Percentiles rank a stretch among this genome's conserved stretches.
Evolutionary conservation across 305 asterid species (phyloP).

Genomic region (Fraxinus dipetala): DNA sequence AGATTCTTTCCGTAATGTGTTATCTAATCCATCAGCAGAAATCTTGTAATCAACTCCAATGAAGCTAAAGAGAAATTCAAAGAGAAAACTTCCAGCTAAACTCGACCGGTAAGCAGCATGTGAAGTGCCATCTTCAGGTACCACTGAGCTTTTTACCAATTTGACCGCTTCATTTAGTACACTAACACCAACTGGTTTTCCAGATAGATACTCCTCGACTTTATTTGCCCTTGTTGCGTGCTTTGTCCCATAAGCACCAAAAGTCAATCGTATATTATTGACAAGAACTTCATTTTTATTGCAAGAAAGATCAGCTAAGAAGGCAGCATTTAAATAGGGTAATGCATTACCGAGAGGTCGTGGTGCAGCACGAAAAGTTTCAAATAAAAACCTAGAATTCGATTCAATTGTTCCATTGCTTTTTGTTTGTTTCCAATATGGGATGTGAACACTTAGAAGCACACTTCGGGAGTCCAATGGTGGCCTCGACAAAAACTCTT

Average conservation of each 20-base stretch:
- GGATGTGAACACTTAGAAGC: constrained; percentile 61
- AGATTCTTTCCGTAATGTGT: constrained; percentile 23
- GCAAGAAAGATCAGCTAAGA: constrained; percentile 62
- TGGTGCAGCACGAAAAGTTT: constrained; percentile 75
- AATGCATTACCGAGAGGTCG: constrained; percentile 84
- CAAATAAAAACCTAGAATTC: constrained; percentile 49
- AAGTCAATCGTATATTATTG: constrained; percentile 37
- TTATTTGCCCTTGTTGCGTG: constrained; percentile 49
- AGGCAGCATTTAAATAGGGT: constrained; percentile 85
- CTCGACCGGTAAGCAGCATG: constrained; percentile 65
- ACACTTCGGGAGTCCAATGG: constrained; percentile 49
- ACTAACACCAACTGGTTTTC: constrained; percentile 36
- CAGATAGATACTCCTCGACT: constrained; percentile 56
- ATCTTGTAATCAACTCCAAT: constrained; percentile 23
- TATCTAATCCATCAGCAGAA: constrained; percentile 18
- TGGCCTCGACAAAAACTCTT: constrained; percentile 62
- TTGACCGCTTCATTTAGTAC: constrained; percentile 55
- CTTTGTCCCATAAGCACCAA: constrained; percentile 59
- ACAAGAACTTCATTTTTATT: constrained; percentile 35
- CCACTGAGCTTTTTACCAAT: constrained; percentile 48
- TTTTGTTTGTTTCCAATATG: constrained; percentile 36
- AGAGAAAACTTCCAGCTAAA: constrained; percentile 68
- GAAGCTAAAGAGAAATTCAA: constrained; percentile 56
- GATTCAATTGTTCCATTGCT: constrained; percentile 24
- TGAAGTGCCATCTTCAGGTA: constrained; percentile 61